A percentile compares a stretch with the other conserved stretches of the same genome.
Conservation (phyloP, 805 yeast species). For the Pichia sporocuriosa region DNA sequence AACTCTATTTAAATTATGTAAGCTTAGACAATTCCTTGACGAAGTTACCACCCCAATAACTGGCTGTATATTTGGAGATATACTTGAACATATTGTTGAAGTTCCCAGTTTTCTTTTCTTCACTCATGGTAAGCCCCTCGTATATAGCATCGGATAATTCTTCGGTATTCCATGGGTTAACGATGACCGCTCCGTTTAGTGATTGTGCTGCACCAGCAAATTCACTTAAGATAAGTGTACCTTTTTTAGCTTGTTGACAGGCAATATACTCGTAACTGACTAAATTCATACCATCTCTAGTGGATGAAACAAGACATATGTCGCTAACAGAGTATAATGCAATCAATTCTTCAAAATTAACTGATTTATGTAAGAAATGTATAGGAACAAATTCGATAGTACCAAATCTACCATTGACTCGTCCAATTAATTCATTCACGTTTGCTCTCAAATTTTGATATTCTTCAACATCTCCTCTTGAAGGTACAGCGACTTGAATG, state of each 20-base stretch:
- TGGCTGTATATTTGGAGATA: conserved; percentile 88
- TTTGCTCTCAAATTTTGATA: conserved; percentile 89
- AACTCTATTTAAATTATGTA: no score
- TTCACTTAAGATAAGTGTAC: conserved; percentile 83
- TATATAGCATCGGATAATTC: conserved; percentile 80
- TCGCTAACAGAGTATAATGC: conserved; percentile 81
- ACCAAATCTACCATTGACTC: conserved; percentile 94
- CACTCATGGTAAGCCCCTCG: conserved; percentile 80
- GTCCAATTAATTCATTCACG: conserved; percentile 92
- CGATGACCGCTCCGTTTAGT: conserved; percentile 85
- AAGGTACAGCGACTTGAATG: conserved; percentile 96
- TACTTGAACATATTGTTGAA: conserved; percentile 81
- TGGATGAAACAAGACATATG: conserved; percentile 86
- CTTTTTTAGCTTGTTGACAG: conserved; percentile 77
- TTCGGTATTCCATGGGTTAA: conserved; percentile 98
- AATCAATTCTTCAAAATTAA: conserved; percentile 86
- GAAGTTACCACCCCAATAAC: conserved; percentile 95
- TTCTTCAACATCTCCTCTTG: conserved; percentile 97
- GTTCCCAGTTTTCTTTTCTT: conserved; percentile 70
- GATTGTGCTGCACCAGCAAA: conserved; percentile 99
- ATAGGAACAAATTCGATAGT: conserved; percentile 97
- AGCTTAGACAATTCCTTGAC: conserved; percentile 61
- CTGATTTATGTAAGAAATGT: conserved; percentile 89
- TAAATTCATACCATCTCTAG: conserved; percentile 97
- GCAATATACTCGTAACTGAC: conserved; percentile 96